phyloP scores from a whole-genome alignment of 805 yeast species.

The Saccharomycopsis microspora region DNA sequence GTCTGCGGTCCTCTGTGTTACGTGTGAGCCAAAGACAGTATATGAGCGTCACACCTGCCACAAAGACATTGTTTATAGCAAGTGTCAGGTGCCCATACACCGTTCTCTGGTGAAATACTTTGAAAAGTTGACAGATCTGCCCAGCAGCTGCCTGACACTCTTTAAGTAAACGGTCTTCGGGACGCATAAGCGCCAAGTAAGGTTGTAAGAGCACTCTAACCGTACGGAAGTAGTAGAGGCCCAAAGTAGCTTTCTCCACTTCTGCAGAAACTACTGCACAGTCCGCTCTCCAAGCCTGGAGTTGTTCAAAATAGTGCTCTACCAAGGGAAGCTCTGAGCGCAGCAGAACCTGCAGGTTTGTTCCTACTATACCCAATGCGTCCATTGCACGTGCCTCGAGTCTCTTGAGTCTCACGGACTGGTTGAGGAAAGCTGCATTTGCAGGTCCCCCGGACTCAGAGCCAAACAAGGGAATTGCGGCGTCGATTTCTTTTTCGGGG shows the following conservation, averaged over 20 bases:
- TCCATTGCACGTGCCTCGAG: slow-evolving; percentile 52
- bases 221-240: slow-evolving; percentile 47
- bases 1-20: slow-evolving; percentile 45
- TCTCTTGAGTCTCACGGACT: slow-evolving; percentile 43
- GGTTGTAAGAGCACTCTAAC: slow-evolving; percentile 55
- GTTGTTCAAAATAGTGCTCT: slow-evolving; percentile 37
- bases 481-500: slow-evolving; percentile 38
- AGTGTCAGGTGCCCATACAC: slow-evolving; percentile 54
- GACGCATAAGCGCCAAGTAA: slow-evolving; percentile 47
- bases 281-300: slow-evolving; percentile 46
- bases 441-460: slow-evolving; percentile 20
- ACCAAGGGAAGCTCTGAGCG: slow-evolving; percentile 36
- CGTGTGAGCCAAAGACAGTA: slow-evolving; percentile 59
- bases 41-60: slow-evolving; percentile 56
- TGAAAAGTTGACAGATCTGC: slow-evolving; percentile 52
- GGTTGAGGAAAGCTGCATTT: slow-evolving; percentile 37
- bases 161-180: slow-evolving; percentile 45
- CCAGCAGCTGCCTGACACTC: slow-evolving; percentile 70
- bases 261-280: slow-evolving; percentile 36
- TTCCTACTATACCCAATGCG: slow-evolving; percentile 29
- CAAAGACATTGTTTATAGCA: slow-evolving; percentile 56
- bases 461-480: slow-evolving; percentile 38
- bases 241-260: slow-evolving; percentile 47
- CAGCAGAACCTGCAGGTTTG: slow-evolving; percentile 6
- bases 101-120: slow-evolving; percentile 51